phyloP scores from a whole-genome alignment of 2,329 filamentous ascomycete genomes.

The Curvularia sp. region DNA sequence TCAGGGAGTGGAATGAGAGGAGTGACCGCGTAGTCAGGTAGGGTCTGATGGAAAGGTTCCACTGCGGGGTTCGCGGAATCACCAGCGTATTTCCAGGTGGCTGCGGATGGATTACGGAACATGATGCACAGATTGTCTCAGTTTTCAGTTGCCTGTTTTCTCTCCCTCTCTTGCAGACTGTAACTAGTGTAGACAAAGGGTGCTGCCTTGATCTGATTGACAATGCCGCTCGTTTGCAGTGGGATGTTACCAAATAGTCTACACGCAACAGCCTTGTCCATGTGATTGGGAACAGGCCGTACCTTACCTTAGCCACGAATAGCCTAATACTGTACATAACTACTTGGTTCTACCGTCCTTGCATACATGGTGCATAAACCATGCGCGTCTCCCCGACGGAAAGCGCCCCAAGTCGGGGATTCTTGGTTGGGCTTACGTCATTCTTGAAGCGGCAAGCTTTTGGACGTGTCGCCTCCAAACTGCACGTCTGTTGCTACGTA shows the following conservation, averaged over 20 bases:
- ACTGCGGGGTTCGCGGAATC: slow-evolving; percentile 29
- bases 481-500: neutral
- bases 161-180: neutral
- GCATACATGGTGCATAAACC: neutral
- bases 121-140: slow-evolving; percentile 17
- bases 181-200: neutral
- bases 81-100: slow-evolving; percentile 29
- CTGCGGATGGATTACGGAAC: slow-evolving; percentile 41
- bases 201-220: neutral
- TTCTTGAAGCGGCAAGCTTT: slow-evolving; percentile 9
- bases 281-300: neutral
- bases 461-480: slow-evolving; percentile 9
- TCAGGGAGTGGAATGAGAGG: slow-evolving; percentile 61
- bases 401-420: slow-evolving; percentile 6
- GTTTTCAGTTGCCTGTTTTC: neutral
- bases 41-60: slow-evolving; percentile 61
- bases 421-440: slow-evolving; percentile 16
- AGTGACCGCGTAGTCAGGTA: slow-evolving; percentile 66
- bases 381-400: slow-evolving; percentile 10
- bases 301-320: neutral
- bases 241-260: neutral
- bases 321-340: neutral
- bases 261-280: neutral
- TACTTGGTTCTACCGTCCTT: neutral
- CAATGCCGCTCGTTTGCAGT: neutral